A percentile compares a stretch with the other conserved stretches of the same genome.
These are phyloP conservation scores for Alternaria incomplexa DNA, from an alignment of 2,329 filamentous ascomycete species.

Conservation along the genomic window DNA sequence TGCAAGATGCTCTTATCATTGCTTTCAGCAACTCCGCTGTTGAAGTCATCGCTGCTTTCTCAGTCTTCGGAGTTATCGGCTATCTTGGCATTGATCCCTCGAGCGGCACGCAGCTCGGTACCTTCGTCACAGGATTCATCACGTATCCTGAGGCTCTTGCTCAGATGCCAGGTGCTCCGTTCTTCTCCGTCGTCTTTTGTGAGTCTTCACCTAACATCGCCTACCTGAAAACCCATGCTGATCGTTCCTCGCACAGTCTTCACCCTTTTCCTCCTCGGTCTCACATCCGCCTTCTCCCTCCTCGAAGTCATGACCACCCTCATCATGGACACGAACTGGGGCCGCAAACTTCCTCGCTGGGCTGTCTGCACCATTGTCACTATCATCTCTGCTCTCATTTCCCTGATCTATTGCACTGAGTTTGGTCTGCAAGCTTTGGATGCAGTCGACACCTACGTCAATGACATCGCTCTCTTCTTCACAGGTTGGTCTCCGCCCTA, in stretches of 20 bases:
- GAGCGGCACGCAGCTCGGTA: conserved; percentile 53
- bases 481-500: not conserved
- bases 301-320: conserved; percentile 60
- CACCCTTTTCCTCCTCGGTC: conserved; percentile 61
- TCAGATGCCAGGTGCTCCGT: conserved; percentile 61
- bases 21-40: conserved; percentile 60
- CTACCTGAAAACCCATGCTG: not conserved
- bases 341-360: conserved; percentile 41
- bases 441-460: conserved; percentile 61
- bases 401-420: conserved; percentile 61
- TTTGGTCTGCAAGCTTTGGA: conserved; percentile 61
- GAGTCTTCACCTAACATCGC: not conserved
- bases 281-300: conserved; percentile 63
- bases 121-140: conserved; percentile 61
- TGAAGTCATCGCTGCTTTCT: conserved; percentile 55
- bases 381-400: conserved; percentile 56
- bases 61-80: conserved; percentile 61
- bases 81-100: conserved; percentile 46
- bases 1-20: conserved; percentile 61
- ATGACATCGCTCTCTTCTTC: conserved; percentile 59
- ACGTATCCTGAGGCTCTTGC: conserved; percentile 60
- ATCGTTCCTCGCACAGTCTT: conserved; percentile 47
- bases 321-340: conserved; percentile 55
- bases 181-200: conserved; percentile 59
- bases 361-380: not conserved